Percentiles rank a stretch among this genome's conserved stretches.
Conservation (phyloP, 768 basidiomycete species). For the Gyrodon lividus region DNA sequence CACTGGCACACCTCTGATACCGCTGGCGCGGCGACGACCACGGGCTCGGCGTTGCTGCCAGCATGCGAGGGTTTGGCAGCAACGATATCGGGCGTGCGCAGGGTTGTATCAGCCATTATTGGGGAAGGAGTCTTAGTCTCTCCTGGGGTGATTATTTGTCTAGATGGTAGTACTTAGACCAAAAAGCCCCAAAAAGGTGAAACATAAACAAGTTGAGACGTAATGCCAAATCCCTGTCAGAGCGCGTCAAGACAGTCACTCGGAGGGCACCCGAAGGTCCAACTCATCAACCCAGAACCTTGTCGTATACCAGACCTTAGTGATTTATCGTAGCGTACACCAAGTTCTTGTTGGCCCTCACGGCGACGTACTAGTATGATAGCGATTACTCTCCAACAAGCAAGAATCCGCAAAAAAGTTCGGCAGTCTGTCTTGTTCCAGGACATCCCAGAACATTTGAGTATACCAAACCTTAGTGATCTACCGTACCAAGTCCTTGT, state of each 20-base stretch:
- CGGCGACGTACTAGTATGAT: no score
- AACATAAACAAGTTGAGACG: not conserved
- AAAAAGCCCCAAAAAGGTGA: not conserved
- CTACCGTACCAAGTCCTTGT: no score
- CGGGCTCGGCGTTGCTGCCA: not conserved
- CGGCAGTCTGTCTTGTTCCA: no score
- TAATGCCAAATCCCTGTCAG: not conserved
- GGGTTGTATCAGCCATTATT: not conserved
- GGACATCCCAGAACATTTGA: no score
- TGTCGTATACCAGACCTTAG: no score
- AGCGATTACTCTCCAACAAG: no score
- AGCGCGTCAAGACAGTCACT: not conserved
- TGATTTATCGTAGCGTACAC: no score
- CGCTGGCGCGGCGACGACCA: not conserved
- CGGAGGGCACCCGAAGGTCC: no score
- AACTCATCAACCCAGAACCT: no score
- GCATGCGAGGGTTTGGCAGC: not conserved
- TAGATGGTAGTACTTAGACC: not conserved
- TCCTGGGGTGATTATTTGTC: not conserved
- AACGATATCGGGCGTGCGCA: not conserved
- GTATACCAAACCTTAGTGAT: no score
- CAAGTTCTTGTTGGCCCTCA: no score
- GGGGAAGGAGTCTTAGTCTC: not conserved
- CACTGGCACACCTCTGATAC: constrained; percentile 3
- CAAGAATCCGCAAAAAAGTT: no score